Percentiles rank a stretch among this genome's conserved stretches.
phyloP scores from a whole-genome alignment of 2,329 filamentous ascomycete genomes.

The Diaporthe velutina region DNA sequence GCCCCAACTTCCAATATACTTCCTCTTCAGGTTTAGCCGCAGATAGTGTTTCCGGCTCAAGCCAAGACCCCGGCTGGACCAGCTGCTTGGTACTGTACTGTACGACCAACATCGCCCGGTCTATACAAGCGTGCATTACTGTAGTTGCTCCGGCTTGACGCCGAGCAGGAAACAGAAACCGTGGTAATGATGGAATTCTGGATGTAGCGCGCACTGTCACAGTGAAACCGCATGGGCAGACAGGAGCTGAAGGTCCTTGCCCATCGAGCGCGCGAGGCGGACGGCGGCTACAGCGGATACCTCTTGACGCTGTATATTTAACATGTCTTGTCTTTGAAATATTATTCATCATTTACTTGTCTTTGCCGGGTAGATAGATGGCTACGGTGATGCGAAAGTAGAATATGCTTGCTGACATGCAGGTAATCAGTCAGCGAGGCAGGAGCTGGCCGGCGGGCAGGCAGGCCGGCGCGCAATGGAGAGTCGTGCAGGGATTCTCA shows the following conservation, averaged over 20 bases:
- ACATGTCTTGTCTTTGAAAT: not conserved
- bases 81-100: constrained; percentile 23
- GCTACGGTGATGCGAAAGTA: not conserved
- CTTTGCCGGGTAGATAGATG: not conserved
- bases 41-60: not conserved
- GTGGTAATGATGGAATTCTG: not conserved
- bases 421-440: constrained; percentile 2
- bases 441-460: not conserved
- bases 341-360: not conserved
- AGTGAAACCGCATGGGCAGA: not conserved
- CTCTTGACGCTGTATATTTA: not conserved
- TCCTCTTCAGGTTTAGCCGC: constrained; percentile 17
- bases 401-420: constrained; percentile 24
- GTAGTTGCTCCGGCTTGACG: constrained; percentile 8
- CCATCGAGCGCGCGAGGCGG: not conserved
- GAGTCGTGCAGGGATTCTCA: constrained; percentile 1
- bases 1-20: constrained; percentile 28
- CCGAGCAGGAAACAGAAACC: not conserved
- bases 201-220: not conserved
- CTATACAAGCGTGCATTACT: not conserved
- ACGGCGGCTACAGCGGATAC: constrained; percentile 14
- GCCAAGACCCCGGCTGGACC: constrained; percentile 24
- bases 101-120: not conserved
- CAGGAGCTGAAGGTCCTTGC: not conserved
- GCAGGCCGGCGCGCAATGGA: not conserved